Evolutionary conservation across 2,329 filamentous ascomycete species (phyloP).

Genomic region (Didymella glomerata): DNA sequence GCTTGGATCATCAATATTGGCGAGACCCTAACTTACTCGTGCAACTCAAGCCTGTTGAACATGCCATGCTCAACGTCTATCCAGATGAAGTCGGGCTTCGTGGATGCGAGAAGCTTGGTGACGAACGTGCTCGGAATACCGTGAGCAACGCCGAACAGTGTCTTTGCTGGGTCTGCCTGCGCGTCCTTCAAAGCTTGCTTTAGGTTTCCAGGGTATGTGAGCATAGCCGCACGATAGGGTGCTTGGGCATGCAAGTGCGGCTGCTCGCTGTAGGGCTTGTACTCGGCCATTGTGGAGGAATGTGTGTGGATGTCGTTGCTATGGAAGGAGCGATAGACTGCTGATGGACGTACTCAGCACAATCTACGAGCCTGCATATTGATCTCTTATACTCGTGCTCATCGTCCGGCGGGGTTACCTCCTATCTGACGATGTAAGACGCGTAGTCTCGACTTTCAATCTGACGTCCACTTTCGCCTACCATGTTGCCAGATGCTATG

Average conservation of each 20-base stretch:
- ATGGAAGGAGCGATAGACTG: too few relatives aligned
- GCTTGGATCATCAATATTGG: not conserved
- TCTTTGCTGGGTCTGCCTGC: constrained; percentile 34
- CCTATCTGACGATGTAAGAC: not conserved
- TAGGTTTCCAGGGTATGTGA: constrained; percentile 37
- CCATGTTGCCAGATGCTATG: not conserved
- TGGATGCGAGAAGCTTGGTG: constrained; percentile 39
- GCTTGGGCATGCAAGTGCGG: constrained; percentile 34
- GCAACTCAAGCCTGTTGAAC: constrained; percentile 37
- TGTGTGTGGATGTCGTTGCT: not conserved
- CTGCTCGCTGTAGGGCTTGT: constrained; percentile 36
- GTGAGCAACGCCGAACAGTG: constrained; percentile 38
- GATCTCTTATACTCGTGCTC: constrained; percentile 3
- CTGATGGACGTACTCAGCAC: not conserved
- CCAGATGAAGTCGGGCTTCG: constrained; percentile 41
- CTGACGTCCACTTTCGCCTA: not conserved
- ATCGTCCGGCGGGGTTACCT: not conserved
- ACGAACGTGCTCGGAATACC: constrained; percentile 39
- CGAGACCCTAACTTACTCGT: constrained; percentile 28
- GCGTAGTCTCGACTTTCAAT: not conserved
- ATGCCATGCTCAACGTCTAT: constrained; percentile 42
- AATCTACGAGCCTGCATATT: not conserved
- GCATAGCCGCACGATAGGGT: constrained; percentile 32
- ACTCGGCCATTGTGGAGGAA: constrained; percentile 25
- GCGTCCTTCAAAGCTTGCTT: constrained; percentile 35